These are phyloP conservation scores for Gloeophyllum trabeum DNA, from an alignment of 768 basidiomycete species.

Conservation along the genomic window DNA sequence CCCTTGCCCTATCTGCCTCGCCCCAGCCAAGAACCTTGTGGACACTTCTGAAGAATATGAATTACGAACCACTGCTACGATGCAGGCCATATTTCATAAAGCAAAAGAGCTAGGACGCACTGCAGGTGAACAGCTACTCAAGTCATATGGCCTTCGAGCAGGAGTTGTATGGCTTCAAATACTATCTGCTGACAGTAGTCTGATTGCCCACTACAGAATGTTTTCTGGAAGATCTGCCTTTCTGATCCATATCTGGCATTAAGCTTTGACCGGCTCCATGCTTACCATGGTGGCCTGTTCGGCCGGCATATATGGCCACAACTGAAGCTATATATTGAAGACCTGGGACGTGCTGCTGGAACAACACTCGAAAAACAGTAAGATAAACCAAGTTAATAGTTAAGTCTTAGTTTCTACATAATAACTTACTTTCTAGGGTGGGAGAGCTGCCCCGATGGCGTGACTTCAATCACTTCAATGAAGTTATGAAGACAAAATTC, in stretches of 20 bases:
- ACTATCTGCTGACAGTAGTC: no score
- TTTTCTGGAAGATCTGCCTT: slow-evolving; percentile 24
- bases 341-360: slow-evolving; percentile 5
- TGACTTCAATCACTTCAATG: slow-evolving; percentile 20
- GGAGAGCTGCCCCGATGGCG: slow-evolving; percentile 20
- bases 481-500: slow-evolving; percentile 16
- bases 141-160: slow-evolving; percentile 11
- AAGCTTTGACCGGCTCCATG: slow-evolving; percentile 29
- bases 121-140: slow-evolving; percentile 8
- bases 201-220: no score
- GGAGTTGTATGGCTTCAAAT: no score
- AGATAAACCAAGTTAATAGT: slow-evolving; percentile 6
- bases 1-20: slow-evolving; percentile 28
- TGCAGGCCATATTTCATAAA: slow-evolving; percentile 7
- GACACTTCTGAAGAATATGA: slow-evolving; percentile 11
- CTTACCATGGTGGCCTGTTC: slow-evolving; percentile 20
- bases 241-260: slow-evolving; percentile 23
- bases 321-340: slow-evolving; percentile 13
- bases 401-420: background rate
- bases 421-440: slow-evolving; percentile 9
- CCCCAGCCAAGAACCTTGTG: slow-evolving; percentile 15
- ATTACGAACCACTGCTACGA: slow-evolving; percentile 9
- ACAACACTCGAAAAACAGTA: slow-evolving; percentile 14
- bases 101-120: slow-evolving; percentile 3
- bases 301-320: slow-evolving; percentile 19